These are phyloP conservation scores for Fusarium pseudoanthophilum DNA, from an alignment of 2,329 filamentous ascomycete species.

Conservation along the genomic window DNA sequence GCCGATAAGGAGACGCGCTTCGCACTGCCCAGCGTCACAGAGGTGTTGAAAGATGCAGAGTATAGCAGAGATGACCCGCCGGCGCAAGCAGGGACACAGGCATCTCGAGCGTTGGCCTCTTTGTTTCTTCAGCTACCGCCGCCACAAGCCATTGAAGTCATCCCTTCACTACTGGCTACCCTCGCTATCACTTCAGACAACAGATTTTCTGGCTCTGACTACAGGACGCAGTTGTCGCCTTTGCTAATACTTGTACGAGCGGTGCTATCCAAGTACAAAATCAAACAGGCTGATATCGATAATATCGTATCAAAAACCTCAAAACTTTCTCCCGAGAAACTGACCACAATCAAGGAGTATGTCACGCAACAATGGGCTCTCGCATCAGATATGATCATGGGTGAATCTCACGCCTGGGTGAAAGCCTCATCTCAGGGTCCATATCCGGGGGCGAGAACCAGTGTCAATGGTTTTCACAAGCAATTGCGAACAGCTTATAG, in stretches of 20 bases:
- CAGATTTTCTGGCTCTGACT: slow-evolving; percentile 19
- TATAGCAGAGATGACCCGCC: background rate
- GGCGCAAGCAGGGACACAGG: background rate
- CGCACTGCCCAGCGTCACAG: slow-evolving; percentile 45
- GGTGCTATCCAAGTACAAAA: slow-evolving; percentile 32
- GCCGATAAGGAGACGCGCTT: slow-evolving; percentile 38
- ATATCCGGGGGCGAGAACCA: slow-evolving; percentile 6
- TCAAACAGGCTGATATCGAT: slow-evolving; percentile 35
- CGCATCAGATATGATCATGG: slow-evolving; percentile 39
- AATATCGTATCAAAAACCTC: slow-evolving; percentile 28
- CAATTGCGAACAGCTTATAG: slow-evolving; percentile 47
- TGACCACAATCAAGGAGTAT: slow-evolving; percentile 41
- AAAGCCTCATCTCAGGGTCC: background rate
- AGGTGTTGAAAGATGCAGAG: slow-evolving; percentile 41
- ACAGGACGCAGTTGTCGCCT: slow-evolving; percentile 41
- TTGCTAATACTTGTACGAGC: slow-evolving; percentile 45
- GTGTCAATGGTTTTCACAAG: slow-evolving; percentile 40
- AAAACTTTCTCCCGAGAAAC: slow-evolving; percentile 30
- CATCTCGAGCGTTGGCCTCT: slow-evolving; percentile 41
- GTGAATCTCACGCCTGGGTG: slow-evolving; percentile 39
- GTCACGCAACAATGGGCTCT: slow-evolving; percentile 46
- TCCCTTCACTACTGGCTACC: slow-evolving; percentile 50
- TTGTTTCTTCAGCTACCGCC: slow-evolving; percentile 48
- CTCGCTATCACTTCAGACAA: slow-evolving; percentile 47
- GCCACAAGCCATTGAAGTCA: slow-evolving; percentile 39